phyloP scores from a whole-genome alignment of 2,329 filamentous ascomycete species.

The Cladosporium sp. region DNA sequence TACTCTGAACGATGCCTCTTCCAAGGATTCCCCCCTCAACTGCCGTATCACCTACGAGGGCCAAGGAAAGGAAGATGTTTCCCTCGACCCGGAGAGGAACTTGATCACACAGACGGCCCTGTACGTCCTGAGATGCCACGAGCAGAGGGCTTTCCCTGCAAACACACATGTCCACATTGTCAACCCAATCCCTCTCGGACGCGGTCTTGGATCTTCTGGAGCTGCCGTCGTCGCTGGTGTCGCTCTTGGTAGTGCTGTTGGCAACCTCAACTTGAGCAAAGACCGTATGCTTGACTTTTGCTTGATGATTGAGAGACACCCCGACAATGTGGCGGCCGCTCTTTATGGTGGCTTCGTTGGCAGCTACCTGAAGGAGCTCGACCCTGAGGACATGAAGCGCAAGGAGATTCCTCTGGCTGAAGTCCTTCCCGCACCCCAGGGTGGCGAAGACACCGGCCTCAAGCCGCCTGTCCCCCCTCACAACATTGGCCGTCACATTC shows the following conservation, averaged over 20 bases:
- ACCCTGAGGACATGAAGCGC: conserved; percentile 81
- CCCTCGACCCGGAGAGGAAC: conserved; percentile 79
- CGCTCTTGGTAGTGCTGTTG: conserved; percentile 86
- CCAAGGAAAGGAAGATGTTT: conserved; percentile 72
- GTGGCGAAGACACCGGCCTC: conserved; percentile 84
- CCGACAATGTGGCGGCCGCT: conserved; percentile 91
- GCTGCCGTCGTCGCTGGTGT: conserved; percentile 94
- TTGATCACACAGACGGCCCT: conserved; percentile 91
- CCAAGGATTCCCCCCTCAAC: conserved; percentile 63
- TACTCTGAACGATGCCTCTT: conserved; percentile 61
- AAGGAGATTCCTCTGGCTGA: conserved; percentile 93
- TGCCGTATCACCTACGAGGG: conserved; percentile 91
- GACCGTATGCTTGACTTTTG: conserved; percentile 91
- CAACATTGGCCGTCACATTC: conserved; percentile 93
- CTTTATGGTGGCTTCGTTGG: conserved; percentile 96
- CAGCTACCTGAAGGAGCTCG: conserved; percentile 89
- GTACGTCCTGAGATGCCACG: conserved; percentile 91
- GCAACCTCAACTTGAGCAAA: conserved; percentile 70
- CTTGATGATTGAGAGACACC: conserved; percentile 92
- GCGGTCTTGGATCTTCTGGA: conserved; percentile 91
- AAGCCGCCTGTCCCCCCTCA: conserved; percentile 82
- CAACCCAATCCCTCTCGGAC: conserved; percentile 90
- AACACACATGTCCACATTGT: conserved; percentile 91
- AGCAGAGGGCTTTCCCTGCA: conserved; percentile 74
- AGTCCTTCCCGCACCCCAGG: conserved; percentile 84